Evolutionary conservation across 1,284 basidiomycete species (phyloP).

Genomic region (Cutaneotrichosporon cavernicola): DNA sequence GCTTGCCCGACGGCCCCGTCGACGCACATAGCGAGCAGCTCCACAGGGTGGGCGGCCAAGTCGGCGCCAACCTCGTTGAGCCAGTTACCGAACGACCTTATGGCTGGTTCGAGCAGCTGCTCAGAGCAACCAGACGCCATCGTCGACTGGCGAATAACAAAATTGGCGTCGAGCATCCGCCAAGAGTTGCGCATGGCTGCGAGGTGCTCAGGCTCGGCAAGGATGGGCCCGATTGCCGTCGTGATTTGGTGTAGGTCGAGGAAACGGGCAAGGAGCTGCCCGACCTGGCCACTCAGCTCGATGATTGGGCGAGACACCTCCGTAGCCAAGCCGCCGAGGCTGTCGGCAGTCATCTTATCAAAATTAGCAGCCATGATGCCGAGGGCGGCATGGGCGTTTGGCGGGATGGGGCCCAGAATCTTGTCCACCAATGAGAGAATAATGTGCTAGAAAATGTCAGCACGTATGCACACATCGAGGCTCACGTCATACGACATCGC

Average conservation of each 20-base stretch:
- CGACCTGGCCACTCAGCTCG: constrained; percentile 35
- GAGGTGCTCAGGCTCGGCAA: constrained; percentile 32
- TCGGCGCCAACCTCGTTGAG: constrained; percentile 26
- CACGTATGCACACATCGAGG: constrained; percentile 1
- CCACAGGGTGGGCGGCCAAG: constrained; percentile 17
- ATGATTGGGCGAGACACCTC: constrained; percentile 36
- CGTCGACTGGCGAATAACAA: constrained; percentile 38
- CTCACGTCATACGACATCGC: constrained; percentile 21
- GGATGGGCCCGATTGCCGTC: constrained; percentile 37
- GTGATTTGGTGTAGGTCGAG: constrained; percentile 42
- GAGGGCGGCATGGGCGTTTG: constrained; percentile 25
- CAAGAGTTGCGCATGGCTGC: constrained; percentile 37
- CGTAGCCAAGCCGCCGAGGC: constrained; percentile 22
- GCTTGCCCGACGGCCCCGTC: constrained; percentile 16
- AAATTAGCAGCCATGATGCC: constrained; percentile 33
- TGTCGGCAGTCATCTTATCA: constrained; percentile 36
- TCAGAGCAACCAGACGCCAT: constrained; percentile 34
- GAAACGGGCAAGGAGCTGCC: constrained; percentile 41
- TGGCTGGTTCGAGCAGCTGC: constrained; percentile 27
- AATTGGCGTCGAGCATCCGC: constrained; percentile 34
- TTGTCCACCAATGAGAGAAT: constrained; percentile 33
- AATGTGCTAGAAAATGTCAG: constrained; percentile 30
- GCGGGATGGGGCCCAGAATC: constrained; percentile 27
- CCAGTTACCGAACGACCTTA: constrained; percentile 35
- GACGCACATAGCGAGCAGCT: constrained; percentile 22